Base-by-base conservation (phyloP, 345 rosid genomes). In the Arabis hirsuta region DNA sequence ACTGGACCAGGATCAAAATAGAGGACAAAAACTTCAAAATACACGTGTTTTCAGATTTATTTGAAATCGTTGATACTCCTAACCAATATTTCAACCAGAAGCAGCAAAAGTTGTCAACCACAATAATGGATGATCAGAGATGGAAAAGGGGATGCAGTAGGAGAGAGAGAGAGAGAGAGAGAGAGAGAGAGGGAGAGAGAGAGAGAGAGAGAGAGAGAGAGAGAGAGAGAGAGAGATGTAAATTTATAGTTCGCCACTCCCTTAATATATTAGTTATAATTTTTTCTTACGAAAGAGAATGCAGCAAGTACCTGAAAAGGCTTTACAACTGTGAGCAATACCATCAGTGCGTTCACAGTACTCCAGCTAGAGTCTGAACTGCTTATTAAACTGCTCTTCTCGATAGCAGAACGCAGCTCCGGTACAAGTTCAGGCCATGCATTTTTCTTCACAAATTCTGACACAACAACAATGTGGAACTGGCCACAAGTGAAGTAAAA, bases 351-450 rank as follows among this genome's bases (percentile, higher is more conserved):
- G 62, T 89, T 91, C 55, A 89, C 71, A 54, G 85, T 83, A 69
- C 77, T 80, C 88, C 88, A 89, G 44, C 76, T 80, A 57, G 71
- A 67, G 53, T 72, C 81, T 38, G 73, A 68, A 55, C 62, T 31
- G 76, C 74, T 73, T 45, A 86, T 64, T 12, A 74, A 81, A 71
- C 80, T 87, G 62, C 90, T 89, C 42, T 76, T 86, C 69, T 85
- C 84, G 51, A 91, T 78, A 60, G 91, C 93, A 55, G 79, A 79
- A 12, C 79, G 79, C 52, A 91, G 74, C 26, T 87, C 85, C 13
- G 84, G 83, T 48, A 91, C 86, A 78, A 89, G 96, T 53, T 86
- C 90, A 24, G 93, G 96, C 97, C 96, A 91, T 57, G 63, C 79
- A 76, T 87, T 81, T 71, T 82, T 82, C 87, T 85, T 83, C 66